Conservation (phyloP, 2,329 filamentous ascomycete species). For the Didymella lethalis region DNA sequence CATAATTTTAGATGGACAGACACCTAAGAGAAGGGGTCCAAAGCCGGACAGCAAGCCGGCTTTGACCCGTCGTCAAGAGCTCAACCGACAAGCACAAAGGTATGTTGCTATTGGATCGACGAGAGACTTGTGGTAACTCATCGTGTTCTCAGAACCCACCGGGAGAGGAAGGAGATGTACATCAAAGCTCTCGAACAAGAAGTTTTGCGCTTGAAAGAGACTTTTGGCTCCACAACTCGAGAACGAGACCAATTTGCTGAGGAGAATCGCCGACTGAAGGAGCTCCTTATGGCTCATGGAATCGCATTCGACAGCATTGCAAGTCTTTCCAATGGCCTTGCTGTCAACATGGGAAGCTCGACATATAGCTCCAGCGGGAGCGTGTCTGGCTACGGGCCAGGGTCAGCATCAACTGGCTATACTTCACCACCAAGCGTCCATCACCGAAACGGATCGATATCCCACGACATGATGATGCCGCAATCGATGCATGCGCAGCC, state of each 20-base stretch:
- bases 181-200: constrained; percentile 94
- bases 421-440: constrained; percentile 55
- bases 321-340: constrained; percentile 48
- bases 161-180: constrained; percentile 94
- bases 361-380: constrained; percentile 62
- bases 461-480: constrained; percentile 38
- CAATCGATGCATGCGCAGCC: constrained; percentile 25
- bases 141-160: constrained; percentile 75
- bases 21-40: constrained; percentile 87
- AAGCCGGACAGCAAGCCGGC: constrained; percentile 97
- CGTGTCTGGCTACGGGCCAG: constrained; percentile 66
- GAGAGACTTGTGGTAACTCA: constrained; percentile 21
- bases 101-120: constrained; percentile 51
- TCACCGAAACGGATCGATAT: constrained; percentile 39
- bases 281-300: constrained; percentile 66
- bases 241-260: constrained; percentile 78
- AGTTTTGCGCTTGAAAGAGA: constrained; percentile 85
- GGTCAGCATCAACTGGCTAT: constrained; percentile 56
- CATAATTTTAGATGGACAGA: constrained; percentile 72
- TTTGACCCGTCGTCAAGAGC: constrained; percentile 86
- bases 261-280: constrained; percentile 80
- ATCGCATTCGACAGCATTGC: constrained; percentile 61
- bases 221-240: constrained; percentile 75
- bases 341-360: constrained; percentile 44
- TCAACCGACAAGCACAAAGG: constrained; percentile 96